A percentile compares a stretch with the other conserved stretches of the same genome.
Conservation (phyloP, 2,329 filamentous ascomycete species). For the Rasamsonia emersonii region DNA sequence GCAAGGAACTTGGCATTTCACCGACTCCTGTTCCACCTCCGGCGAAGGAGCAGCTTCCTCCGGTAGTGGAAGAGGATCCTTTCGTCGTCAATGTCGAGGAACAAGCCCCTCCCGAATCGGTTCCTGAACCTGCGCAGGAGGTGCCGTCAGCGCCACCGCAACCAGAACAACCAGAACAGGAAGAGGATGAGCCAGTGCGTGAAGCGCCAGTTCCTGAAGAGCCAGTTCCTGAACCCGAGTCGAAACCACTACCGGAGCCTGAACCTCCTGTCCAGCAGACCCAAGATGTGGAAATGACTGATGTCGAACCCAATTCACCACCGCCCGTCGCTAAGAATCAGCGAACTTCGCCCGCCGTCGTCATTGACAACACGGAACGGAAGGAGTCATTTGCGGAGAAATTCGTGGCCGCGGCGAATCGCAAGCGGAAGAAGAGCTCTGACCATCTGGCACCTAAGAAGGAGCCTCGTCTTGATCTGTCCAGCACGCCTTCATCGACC, state of each 20-base stretch:
- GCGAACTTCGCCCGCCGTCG: slow-evolving; percentile 1
- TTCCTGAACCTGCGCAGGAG: too few species aligned
- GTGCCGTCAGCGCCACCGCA: too few species aligned
- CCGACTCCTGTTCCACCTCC: slow-evolving; percentile 5
- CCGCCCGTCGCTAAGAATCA: background rate
- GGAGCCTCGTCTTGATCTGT: slow-evolving; percentile 15
- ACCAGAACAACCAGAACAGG: too few species aligned
- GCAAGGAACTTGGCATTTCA: slow-evolving; percentile 21
- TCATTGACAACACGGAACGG: slow-evolving; percentile 1
- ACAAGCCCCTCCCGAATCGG: background rate
- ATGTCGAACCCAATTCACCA: slow-evolving; percentile 2
- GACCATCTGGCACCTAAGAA: slow-evolving; percentile 15
- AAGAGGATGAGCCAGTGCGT: too few species aligned
- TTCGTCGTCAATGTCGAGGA: background rate
- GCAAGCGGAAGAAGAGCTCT: slow-evolving; percentile 20
- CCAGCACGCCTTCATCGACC: slow-evolving; percentile 4
- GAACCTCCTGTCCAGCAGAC: too few species aligned
- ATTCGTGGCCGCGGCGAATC: slow-evolving; percentile 1
- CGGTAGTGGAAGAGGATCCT: background rate
- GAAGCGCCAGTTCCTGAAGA: too few species aligned
- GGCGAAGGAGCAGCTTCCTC: background rate
- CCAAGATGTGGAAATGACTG: slow-evolving; percentile 9
- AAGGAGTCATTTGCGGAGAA: background rate
- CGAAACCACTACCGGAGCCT: background rate
- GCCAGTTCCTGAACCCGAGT: too few species aligned